A percentile compares a stretch with the other conserved stretches of the same genome.
Evolutionary conservation across 352 stramenopile genomes (phyloP).

Genomic region (Globisporangium lucens): DNA sequence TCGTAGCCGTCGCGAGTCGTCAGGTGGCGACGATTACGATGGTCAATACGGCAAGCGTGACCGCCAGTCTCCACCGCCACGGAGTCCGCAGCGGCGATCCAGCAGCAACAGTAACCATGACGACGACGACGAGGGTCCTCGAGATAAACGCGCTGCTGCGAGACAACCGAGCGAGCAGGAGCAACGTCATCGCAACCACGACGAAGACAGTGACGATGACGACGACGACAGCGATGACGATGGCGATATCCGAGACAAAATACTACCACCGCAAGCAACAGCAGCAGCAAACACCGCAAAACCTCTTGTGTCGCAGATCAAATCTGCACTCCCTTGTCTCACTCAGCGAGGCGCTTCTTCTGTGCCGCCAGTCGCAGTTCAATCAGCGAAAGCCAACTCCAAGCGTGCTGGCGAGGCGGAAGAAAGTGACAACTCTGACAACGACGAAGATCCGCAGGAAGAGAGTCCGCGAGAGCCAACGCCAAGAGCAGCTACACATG

Average conservation of each 20-base stretch:
- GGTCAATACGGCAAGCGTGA: neutral
- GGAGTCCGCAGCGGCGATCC: neutral
- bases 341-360: slow-evolving; percentile 8
- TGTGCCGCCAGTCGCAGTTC: slow-evolving; percentile 13
- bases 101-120: slow-evolving; percentile 2
- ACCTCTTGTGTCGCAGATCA: slow-evolving; percentile 63
- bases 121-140: neutral
- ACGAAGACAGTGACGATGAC: neutral
- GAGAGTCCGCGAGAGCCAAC: slow-evolving; percentile 35
- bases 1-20: slow-evolving; percentile 4
- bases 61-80: neutral
- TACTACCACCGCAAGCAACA: neutral
- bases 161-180: neutral
- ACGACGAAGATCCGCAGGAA: slow-evolving; percentile 34
- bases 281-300: slow-evolving; percentile 15
- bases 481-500: slow-evolving; percentile 1
- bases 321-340: slow-evolving; percentile 29
- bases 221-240: slow-evolving; percentile 13
- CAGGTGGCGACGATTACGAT: neutral
- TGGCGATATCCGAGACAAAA: slow-evolving; percentile 12
- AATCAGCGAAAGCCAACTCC: neutral
- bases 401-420: slow-evolving; percentile 8
- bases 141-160: neutral
- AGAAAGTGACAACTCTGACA: slow-evolving; percentile 24
- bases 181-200: neutral